These are phyloP conservation scores for Hylodesmum podocarpum DNA, from an alignment of 306 rosid genomes.

Conservation along the genomic window DNA sequence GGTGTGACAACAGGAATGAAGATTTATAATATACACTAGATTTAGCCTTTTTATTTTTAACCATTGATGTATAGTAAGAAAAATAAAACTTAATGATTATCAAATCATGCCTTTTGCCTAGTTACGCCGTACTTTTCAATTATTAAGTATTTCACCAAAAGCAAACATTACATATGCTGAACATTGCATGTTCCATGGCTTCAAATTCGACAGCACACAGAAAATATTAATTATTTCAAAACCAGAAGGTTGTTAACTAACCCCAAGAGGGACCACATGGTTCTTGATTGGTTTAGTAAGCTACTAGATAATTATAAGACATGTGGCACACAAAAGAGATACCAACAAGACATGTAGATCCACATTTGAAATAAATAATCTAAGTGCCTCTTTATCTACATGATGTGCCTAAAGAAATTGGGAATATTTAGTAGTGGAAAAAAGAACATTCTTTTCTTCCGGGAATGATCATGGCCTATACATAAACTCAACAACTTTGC, in stretches of 20 bases:
- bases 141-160: neutral
- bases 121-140: neutral
- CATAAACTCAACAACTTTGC: conserved; percentile 42
- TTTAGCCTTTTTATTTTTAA: neutral
- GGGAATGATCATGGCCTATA: conserved; percentile 33
- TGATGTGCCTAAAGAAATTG: neutral
- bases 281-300: neutral
- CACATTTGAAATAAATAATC: neutral
- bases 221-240: neutral
- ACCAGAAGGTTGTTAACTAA: neutral
- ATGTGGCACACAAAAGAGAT: no score
- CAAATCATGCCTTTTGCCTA: neutral
- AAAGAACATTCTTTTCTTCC: neutral
- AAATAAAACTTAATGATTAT: neutral
- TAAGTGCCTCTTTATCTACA: neutral
- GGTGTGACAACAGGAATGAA: neutral
- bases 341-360: neutral
- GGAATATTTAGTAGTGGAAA: neutral
- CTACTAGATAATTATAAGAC: neutral
- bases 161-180: neutral
- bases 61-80: neutral
- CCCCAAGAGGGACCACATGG: neutral
- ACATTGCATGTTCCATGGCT: neutral
- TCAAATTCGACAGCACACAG: neutral
- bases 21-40: neutral